Evolutionary conservation across 306 rosid species (phyloP), one percentile per base, ranked within the genome.

Genomic region (Prunus davidiana): DNA sequence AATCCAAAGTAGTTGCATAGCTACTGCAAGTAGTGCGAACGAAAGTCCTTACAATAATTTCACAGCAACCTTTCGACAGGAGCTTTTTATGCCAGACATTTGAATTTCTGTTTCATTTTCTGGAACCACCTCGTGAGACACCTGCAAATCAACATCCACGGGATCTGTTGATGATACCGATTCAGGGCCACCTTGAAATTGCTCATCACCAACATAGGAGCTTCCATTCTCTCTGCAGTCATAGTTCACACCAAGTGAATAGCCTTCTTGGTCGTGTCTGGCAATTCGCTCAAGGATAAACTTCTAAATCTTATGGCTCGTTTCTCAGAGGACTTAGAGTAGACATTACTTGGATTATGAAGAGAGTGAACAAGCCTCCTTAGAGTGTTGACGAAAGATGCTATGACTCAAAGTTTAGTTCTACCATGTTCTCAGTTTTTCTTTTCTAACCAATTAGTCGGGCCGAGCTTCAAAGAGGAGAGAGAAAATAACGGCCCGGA

Each of bases 301-400:
- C 89, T 89, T 83, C 83, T 86, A 76, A 73, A 45, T 69, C 84
- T 83, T 70, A 69, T 22, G 47, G 54, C 25, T 28, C 43, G 85
- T 57, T 79, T 85, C 83, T 74, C 83, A 54, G 84, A 88, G 74
- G 62, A 84, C 74, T 73, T 84, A 2, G 89, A 88, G 72, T 75
- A 81, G 18, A 24, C 81, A n/a, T 78, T 80, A 60, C 65, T 66
- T 77, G 76, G 80, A 73, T 90, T 91, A 82, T 89, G 96, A 73
- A 89, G 95, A 71, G 98, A 92, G 81, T 84, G 91, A 70, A 90
- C 82, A 69, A 88, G 92, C 87, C 88, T 89, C 71, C 91, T 86
- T 3, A 95, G 96, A 71, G 98, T 89, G 50, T 69, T 43, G 70
- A 82, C 90, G 84, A 87, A 32, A 5, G 34, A 32, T 32, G 34